These are phyloP conservation scores for Noccaea caerulescens DNA, from an alignment of 345 rosid species.

Conservation along the genomic window DNA sequence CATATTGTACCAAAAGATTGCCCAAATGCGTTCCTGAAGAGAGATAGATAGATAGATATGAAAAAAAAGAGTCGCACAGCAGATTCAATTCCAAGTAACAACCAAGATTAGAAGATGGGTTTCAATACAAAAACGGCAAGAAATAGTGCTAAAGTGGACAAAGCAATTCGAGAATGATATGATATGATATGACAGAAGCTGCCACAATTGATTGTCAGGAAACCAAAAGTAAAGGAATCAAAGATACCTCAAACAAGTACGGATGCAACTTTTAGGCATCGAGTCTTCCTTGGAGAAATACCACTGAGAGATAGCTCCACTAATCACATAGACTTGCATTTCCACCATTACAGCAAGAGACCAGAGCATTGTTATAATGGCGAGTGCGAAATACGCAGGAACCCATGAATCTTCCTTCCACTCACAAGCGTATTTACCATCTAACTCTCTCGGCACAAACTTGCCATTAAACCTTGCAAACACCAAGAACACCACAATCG, in stretches of 20 bases:
- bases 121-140: background rate
- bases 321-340: slow-evolving; percentile 85
- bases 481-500: slow-evolving; percentile 80
- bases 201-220: background rate
- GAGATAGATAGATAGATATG: too few species aligned
- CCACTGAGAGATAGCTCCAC: slow-evolving; percentile 89
- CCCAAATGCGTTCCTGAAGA: slow-evolving; percentile 88
- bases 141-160: background rate
- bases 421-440: slow-evolving; percentile 62
- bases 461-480: slow-evolving; percentile 77
- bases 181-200: too few species aligned
- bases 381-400: slow-evolving; percentile 82
- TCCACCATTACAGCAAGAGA: slow-evolving; percentile 77
- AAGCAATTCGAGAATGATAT: background rate
- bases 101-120: background rate
- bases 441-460: slow-evolving; percentile 60
- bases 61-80: background rate
- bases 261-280: slow-evolving; percentile 62
- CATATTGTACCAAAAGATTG: slow-evolving; percentile 88
- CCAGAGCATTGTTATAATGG: slow-evolving; percentile 87
- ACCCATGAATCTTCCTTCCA: slow-evolving; percentile 97
- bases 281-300: slow-evolving; percentile 80
- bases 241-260: slow-evolving; percentile 77
- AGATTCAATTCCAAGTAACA: background rate
- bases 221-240: background rate